Percentiles rank a stretch among this genome's conserved stretches.
These are phyloP conservation scores for Aspergillus spinulosporus DNA, from an alignment of 2,329 filamentous ascomycete genomes.

Conservation along the genomic window DNA sequence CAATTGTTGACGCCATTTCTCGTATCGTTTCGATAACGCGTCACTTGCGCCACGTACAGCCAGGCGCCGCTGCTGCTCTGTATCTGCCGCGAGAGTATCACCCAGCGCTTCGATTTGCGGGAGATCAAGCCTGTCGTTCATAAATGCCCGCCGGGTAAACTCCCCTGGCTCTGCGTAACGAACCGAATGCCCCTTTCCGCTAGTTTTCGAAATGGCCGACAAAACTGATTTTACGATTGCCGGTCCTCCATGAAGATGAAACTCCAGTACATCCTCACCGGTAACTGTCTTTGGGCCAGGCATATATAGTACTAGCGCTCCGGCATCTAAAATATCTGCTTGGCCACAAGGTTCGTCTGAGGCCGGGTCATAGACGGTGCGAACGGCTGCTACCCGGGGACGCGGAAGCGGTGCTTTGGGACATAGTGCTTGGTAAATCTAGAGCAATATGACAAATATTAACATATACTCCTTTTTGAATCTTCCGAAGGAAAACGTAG, in stretches of 20 bases:
- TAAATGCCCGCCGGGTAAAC: conserved; percentile 89
- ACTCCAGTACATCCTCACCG: conserved; percentile 86
- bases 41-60: conserved; percentile 77
- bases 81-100: conserved; percentile 65
- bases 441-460: conserved; percentile 15
- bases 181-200: conserved; percentile 45
- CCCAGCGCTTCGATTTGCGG: conserved; percentile 73
- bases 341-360: conserved; percentile 32
- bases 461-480: not conserved
- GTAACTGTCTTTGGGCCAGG: conserved; percentile 79
- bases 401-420: conserved; percentile 56
- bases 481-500: not conserved
- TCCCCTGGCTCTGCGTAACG: conserved; percentile 94
- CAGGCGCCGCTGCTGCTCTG: conserved; percentile 87
- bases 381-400: conserved; percentile 67
- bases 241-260: conserved; percentile 90
- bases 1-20: conserved; percentile 76
- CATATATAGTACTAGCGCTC: conserved; percentile 80
- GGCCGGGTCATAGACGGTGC: conserved; percentile 67
- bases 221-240: conserved; percentile 88
- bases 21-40: conserved; percentile 71
- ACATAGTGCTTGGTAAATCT: conserved; percentile 67
- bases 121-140: conserved; percentile 80
- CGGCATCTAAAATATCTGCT: conserved; percentile 65
- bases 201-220: conserved; percentile 63